These are phyloP conservation scores for Actinomortierella ambigua DNA, from an alignment of 371 early-diverging fungal species.

Conservation along the genomic window DNA sequence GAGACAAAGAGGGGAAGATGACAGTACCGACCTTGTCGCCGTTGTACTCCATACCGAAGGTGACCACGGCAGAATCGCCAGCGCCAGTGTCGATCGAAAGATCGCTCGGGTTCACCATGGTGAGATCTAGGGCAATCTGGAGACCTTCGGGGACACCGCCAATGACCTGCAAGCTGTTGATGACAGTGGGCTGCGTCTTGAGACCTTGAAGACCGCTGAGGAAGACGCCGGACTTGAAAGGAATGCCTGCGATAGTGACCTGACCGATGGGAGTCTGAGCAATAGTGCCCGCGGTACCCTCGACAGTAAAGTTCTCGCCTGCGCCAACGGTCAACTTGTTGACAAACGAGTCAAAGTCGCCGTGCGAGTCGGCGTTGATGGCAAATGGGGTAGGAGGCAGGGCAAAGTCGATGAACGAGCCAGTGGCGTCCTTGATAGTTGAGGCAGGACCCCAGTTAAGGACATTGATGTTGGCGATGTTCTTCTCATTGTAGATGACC, in stretches of 20 bases:
- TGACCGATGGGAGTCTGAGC: slow-evolving; percentile 61
- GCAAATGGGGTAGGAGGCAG: slow-evolving; percentile 50
- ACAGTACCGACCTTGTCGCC: slow-evolving; percentile 55
- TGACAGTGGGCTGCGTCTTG: slow-evolving; percentile 54
- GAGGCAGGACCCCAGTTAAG: slow-evolving; percentile 51
- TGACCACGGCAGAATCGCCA: slow-evolving; percentile 44
- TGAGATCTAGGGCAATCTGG: slow-evolving; percentile 53
- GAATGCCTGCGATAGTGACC: slow-evolving; percentile 55
- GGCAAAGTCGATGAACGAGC: slow-evolving; percentile 53
- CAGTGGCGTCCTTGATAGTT: slow-evolving; percentile 51
- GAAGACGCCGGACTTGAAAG: slow-evolving; percentile 56
- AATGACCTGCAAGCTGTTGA: slow-evolving; percentile 59
- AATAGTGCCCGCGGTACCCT: slow-evolving; percentile 56
- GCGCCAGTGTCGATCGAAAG: slow-evolving; percentile 59
- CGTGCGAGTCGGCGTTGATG: slow-evolving; percentile 48
- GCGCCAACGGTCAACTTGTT: slow-evolving; percentile 51
- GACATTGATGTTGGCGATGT: slow-evolving; percentile 50
- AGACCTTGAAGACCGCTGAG: slow-evolving; percentile 64
- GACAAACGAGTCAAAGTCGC: slow-evolving; percentile 55
- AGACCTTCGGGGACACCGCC: slow-evolving; percentile 56
- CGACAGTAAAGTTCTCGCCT: slow-evolving; percentile 50
- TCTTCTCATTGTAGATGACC: slow-evolving; percentile 53
- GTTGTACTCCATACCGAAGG: slow-evolving; percentile 52
- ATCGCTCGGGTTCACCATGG: slow-evolving; percentile 61
- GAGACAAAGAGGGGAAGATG: slow-evolving; percentile 48